These are phyloP conservation scores for Diaporthe citri DNA, from an alignment of 2,329 filamentous ascomycete species.

Conservation along the genomic window DNA sequence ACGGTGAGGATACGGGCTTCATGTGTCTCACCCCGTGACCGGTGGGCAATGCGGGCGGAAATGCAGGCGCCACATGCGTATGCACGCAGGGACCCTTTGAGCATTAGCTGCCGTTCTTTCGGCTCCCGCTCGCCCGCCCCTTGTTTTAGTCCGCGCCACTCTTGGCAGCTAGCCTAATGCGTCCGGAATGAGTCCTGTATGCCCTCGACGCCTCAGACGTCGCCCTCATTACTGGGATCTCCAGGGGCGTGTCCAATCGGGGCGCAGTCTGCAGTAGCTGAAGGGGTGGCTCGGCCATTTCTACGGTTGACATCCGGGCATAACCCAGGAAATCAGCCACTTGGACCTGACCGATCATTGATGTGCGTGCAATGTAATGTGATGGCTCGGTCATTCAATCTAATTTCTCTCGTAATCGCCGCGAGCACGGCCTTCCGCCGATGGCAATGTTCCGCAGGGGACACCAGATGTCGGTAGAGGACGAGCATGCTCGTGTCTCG, in stretches of 20 bases:
- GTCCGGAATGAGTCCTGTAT: neutral
- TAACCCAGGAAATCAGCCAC: neutral
- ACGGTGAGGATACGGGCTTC: neutral
- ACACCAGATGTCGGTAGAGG: neutral
- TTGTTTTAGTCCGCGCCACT: slow-evolving; percentile 12
- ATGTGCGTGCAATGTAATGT: slow-evolving; percentile 5
- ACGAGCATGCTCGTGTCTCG: neutral
- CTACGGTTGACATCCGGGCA: neutral
- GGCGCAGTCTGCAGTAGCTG: neutral
- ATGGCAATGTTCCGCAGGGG: neutral
- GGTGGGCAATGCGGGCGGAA: neutral
- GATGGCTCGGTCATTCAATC: slow-evolving; percentile 11
- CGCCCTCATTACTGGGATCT: neutral
- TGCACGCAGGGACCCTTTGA: slow-evolving; percentile 5
- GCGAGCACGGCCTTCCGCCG: neutral
- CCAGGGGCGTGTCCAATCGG: neutral
- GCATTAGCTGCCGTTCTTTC: neutral
- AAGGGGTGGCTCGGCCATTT: neutral
- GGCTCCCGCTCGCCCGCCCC: neutral
- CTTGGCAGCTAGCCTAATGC: slow-evolving; percentile 6
- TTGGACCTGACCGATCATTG: neutral
- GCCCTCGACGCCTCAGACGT: neutral
- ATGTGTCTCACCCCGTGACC: neutral
- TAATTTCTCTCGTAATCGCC: neutral
- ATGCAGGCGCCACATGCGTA: slow-evolving; percentile 1